These are phyloP conservation scores for Nyctanthes arbortristis DNA, from an alignment of 257 asterid species.

Conservation along the genomic window DNA sequence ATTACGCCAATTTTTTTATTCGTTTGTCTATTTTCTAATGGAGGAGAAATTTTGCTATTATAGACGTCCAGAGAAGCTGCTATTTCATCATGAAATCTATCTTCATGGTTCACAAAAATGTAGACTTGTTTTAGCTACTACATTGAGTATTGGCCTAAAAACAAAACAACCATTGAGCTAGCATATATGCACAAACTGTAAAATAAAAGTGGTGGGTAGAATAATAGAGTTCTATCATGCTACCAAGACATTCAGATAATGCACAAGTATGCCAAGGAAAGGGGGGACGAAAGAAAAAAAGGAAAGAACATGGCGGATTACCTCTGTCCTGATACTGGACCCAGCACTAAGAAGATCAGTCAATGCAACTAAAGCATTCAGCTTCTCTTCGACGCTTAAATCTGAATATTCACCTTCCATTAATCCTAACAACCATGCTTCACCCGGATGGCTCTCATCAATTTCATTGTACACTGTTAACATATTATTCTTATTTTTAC, in stretches of 20 bases:
- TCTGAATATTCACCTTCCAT: slow-evolving; percentile 98
- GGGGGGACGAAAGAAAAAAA: not conserved
- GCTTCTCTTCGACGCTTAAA: slow-evolving; percentile 85
- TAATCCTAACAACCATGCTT: slow-evolving; percentile 86
- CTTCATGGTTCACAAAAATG: not conserved
- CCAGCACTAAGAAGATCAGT: slow-evolving; percentile 82
- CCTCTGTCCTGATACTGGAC: slow-evolving; percentile 81
- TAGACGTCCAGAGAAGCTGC: not conserved
- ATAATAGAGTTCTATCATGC: not conserved
- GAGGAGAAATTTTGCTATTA: not conserved
- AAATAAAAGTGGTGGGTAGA: not conserved
- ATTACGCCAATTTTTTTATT: not conserved
- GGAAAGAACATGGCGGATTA: slow-evolving; percentile 32
- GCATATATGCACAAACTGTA: not conserved
- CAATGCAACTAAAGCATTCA: slow-evolving; percentile 63
- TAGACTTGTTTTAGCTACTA: not conserved
- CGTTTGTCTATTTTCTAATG: not conserved
- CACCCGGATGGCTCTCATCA: slow-evolving; percentile 97
- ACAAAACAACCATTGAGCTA: not conserved
- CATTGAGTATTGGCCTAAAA: not conserved
- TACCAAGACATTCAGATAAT: not conserved
- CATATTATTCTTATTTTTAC: slow-evolving; percentile 30
- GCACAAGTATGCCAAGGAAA: not conserved
- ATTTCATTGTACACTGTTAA: slow-evolving; percentile 58
- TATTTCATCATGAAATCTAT: not conserved